Conservation (phyloP, 1,284 basidiomycete species). For the Austroboletus niveus region DNA sequence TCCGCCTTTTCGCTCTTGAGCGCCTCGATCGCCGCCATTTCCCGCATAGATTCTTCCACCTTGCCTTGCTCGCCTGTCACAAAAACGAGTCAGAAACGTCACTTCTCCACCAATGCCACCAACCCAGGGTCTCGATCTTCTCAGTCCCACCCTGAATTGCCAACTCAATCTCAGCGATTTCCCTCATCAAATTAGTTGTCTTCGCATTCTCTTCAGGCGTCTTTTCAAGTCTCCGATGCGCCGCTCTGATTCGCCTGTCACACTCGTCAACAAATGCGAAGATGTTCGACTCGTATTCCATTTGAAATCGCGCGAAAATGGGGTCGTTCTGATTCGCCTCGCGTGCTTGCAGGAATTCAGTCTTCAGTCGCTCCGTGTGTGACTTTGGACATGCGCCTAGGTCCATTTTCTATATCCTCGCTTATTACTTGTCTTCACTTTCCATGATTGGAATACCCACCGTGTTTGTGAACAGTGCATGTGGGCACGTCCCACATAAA, state of each 20-base stretch:
- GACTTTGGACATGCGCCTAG: slow-evolving; percentile 96
- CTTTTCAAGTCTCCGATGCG: slow-evolving; percentile 95
- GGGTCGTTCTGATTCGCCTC: slow-evolving; percentile 76
- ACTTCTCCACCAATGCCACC: slow-evolving; percentile 27
- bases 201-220: slow-evolving; percentile 99
- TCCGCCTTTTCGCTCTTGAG: slow-evolving; percentile 94
- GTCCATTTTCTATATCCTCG: slow-evolving; percentile 89
- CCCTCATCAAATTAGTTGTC: slow-evolving; percentile 97
- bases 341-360: slow-evolving; percentile 82
- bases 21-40: slow-evolving; percentile 96
- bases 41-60: slow-evolving; percentile 97
- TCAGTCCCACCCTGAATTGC: slow-evolving; percentile 98
- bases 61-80: slow-evolving; percentile 87
- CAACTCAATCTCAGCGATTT: slow-evolving; percentile 98
- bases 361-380: slow-evolving; percentile 92
- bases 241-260: slow-evolving; percentile 92
- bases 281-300: slow-evolving; percentile 95
- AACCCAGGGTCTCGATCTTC: slow-evolving; percentile 94
- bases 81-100: slow-evolving; percentile 13
- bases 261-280: slow-evolving; percentile 97
- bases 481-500: slow-evolving; percentile 96
- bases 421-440: slow-evolving; percentile 6
- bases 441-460: slow-evolving; percentile 50
- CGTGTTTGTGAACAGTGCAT: slow-evolving; percentile 97
- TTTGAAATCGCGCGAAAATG: slow-evolving; percentile 80